Percentiles rank a stretch among this genome's conserved stretches.
These are phyloP conservation scores for Toxicodendron radicans DNA, from an alignment of 345 rosid genomes.

Conservation along the genomic window DNA sequence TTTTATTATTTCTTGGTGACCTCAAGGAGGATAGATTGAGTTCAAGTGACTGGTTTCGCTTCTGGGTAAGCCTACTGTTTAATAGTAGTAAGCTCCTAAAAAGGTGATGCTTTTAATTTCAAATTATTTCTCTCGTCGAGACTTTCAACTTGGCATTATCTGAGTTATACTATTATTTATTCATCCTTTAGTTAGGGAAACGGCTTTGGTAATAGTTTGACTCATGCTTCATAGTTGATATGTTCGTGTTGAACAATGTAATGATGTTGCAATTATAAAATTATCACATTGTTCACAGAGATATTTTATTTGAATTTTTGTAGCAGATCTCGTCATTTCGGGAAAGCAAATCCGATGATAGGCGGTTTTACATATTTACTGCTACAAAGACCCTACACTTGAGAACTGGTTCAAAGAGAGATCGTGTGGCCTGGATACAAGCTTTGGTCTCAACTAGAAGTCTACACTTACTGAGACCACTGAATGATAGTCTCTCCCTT, in stretches of 20 bases:
- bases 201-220: neutral
- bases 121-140: neutral
- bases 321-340: conserved; percentile 92
- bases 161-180: neutral
- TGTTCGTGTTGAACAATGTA: conserved; percentile 7
- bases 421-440: conserved; percentile 91
- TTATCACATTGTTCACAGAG: conserved; percentile 17
- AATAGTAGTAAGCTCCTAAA: neutral
- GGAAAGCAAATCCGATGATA: conserved; percentile 94
- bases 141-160: neutral
- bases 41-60: conserved; percentile 15
- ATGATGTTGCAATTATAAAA: neutral
- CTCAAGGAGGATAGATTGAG: conserved; percentile 15
- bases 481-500: conserved; percentile 57
- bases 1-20: conserved; percentile 13
- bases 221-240: neutral
- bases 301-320: conserved; percentile 25
- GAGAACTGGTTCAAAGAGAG: conserved; percentile 76
- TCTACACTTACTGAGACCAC: conserved; percentile 61
- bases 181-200: conserved; percentile 13
- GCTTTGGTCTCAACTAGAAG: conserved; percentile 73
- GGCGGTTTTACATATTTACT: conserved; percentile 89
- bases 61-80: conserved; percentile 1
- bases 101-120: neutral
- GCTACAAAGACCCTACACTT: conserved; percentile 97